phyloP scores from a whole-genome alignment of 1,139 yeast genomes.

The Yamadazyma atmosphaerica region DNA sequence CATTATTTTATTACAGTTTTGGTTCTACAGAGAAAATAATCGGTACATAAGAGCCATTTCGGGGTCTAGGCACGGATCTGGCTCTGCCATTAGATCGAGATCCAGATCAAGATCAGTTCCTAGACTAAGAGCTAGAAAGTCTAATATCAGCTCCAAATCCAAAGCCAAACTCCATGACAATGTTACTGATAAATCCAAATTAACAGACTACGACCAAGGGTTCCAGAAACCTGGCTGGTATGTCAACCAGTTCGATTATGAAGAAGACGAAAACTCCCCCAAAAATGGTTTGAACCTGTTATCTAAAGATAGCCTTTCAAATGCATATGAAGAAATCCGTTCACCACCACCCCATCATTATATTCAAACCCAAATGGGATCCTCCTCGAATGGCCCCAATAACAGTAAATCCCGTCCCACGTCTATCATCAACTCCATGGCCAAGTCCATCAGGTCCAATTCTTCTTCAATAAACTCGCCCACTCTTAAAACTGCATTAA shows the following conservation, averaged over 20 bases:
- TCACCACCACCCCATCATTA: slow-evolving; percentile 31
- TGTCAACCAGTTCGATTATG: slow-evolving; percentile 21
- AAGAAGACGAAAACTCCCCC: slow-evolving; percentile 10
- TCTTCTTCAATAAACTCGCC: slow-evolving; percentile 14
- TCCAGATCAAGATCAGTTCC: neutral
- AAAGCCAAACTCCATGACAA: too few species aligned
- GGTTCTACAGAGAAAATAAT: slow-evolving; percentile 20
- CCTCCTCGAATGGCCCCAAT: slow-evolving; percentile 3
- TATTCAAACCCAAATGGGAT: slow-evolving; percentile 16
- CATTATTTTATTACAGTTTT: slow-evolving; percentile 33
- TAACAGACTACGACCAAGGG: slow-evolving; percentile 9
- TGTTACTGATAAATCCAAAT: neutral
- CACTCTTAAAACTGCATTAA: slow-evolving; percentile 33
- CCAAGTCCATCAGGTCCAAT: slow-evolving; percentile 9
- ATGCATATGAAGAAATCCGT: slow-evolving; percentile 3
- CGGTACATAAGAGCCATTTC: neutral
- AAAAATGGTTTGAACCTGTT: too few species aligned
- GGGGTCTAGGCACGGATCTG: neutral
- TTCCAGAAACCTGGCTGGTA: slow-evolving; percentile 45
- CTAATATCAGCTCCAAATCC: slow-evolving; percentile 3
- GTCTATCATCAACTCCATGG: slow-evolving; percentile 7
- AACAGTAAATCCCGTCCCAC: neutral
- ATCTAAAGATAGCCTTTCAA: slow-evolving; percentile 11
- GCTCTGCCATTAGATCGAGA: neutral
- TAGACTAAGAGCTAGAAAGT: neutral